Evolutionary conservation across 305 asterid genomes (phyloP), one percentile per base, ranked within the genome.

Genomic region (Fraxinus sp.): DNA sequence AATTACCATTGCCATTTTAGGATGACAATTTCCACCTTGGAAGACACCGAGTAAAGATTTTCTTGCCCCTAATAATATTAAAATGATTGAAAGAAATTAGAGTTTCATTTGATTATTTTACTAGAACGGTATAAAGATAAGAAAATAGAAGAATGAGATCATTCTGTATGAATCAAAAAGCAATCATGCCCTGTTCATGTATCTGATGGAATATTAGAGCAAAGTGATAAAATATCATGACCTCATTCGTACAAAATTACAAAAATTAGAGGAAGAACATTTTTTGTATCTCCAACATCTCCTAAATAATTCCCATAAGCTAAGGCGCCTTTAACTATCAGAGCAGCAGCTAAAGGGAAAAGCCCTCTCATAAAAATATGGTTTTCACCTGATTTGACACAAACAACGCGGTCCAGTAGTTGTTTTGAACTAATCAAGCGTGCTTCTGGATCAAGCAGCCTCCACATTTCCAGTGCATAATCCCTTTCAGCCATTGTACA

Each of bases 401-500:
- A 97, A 66, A 92, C 97, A 85, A 97, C 91, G 84, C 99, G 98
- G 82, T 95, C 93, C 88, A 87, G 84, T 36, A 92, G 90, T 80
- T 92, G 94, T 86, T 92, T 90, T 78, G 92, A 83, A 80, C 86
- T 88, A 84, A 97, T 97, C 83, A 97, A 87, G 80, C 81, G 91
- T 13, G 95, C 87, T 81, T 91, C 98, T 7, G 99, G 99, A 86
- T 97, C 98, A 76, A 97, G 98, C 84, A 97, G 84, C 90, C 99
- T 92, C 98, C 99, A 96, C 92, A 97, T 97, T 88, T 97, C 99
- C 89, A 97, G 89, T 76, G 98, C 99, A 85, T 93, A 97, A 85
- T 97, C 98, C 88, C 98, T 91, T 90, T 97, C 98, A 32, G 99
- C 99, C 99, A 95, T 92, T 76, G 99, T 96, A 83, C 99, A 96